Percentiles rank a stretch among this genome's conserved stretches.
These are phyloP conservation scores for Calophaca sinica DNA, from an alignment of 306 rosid genomes.

Conservation along the genomic window DNA sequence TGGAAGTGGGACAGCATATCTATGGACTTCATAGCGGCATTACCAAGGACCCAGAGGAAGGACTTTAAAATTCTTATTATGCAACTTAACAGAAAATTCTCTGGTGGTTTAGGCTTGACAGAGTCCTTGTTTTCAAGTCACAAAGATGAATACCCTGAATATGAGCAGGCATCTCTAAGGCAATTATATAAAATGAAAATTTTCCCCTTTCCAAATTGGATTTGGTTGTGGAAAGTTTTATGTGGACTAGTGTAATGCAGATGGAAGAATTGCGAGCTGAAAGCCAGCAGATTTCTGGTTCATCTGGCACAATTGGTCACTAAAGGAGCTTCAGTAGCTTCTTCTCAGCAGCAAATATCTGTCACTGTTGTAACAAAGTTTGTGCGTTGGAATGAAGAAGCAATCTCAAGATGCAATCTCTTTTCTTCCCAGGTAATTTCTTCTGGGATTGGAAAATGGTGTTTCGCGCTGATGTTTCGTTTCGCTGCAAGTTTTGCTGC, in stretches of 20 bases:
- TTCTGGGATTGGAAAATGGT: conserved; percentile 37
- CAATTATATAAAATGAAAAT: conserved; percentile 80
- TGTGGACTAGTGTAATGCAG: conserved; percentile 54
- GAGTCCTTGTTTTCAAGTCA: conserved; percentile 90
- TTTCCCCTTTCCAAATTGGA: conserved; percentile 33
- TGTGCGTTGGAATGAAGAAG: conserved; percentile 99
- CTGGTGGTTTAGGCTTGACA: conserved; percentile 77
- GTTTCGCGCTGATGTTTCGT: no score
- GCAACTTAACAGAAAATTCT: conserved; percentile 36
- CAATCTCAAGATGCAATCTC: conserved; percentile 90
- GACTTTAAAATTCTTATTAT: conserved; percentile 31
- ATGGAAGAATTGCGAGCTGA: conserved; percentile 92
- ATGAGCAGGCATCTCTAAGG: conserved; percentile 91
- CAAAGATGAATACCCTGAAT: conserved; percentile 98
- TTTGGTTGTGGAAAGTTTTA: conserved; percentile 40
- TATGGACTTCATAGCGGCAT: no score
- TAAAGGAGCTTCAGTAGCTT: conserved; percentile 79
- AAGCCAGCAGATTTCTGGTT: conserved; percentile 78
- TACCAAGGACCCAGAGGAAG: no score
- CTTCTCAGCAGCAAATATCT: conserved; percentile 95
- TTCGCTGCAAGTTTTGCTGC: no score
- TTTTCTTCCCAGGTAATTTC: conserved; percentile 86
- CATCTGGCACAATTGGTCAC: conserved; percentile 92
- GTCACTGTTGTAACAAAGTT: conserved; percentile 98
- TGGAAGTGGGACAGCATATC: no score